A percentile compares a stretch with the other conserved stretches of the same genome.
Evolutionary conservation across 192 early-diverging fungal genomes (phyloP).

Genomic region (Rhizoclosmatium globosum): DNA sequence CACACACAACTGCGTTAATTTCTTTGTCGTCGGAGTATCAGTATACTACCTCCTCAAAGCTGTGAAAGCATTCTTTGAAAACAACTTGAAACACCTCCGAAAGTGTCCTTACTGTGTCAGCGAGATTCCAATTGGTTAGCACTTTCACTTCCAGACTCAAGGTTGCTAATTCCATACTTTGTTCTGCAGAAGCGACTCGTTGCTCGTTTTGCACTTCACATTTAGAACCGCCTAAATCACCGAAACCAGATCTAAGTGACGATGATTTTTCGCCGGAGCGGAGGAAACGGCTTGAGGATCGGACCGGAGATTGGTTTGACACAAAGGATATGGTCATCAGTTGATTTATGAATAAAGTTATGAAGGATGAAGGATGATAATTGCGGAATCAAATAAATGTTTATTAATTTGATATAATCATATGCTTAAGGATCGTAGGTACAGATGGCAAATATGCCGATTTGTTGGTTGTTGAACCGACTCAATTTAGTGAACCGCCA

Average conservation of each 20-base stretch:
- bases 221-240: neutral
- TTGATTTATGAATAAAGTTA: no score
- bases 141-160: no score
- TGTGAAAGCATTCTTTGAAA: conserved; percentile 8
- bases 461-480: no score
- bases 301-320: conserved; percentile 11
- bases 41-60: conserved; percentile 39
- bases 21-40: conserved; percentile 35
- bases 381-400: no score
- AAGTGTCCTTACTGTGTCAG: conserved; percentile 30
- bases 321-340: neutral
- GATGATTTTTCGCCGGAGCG: no score
- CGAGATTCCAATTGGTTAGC: conserved; percentile 19
- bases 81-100: neutral
- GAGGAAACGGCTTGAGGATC: conserved; percentile 1
- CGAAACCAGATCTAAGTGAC: neutral
- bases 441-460: no score
- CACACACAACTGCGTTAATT: conserved; percentile 35
- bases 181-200: conserved; percentile 14
- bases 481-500: no score
- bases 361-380: no score
- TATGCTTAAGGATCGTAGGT: no score
- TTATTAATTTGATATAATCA: no score
- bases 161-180: no score
- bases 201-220: conserved; percentile 22